A percentile compares a stretch with the other conserved stretches of the same genome.
Evolutionary conservation across 495 filamentous ascomycete genomes (phyloP).

Genomic region (Penicillium alfredii): DNA sequence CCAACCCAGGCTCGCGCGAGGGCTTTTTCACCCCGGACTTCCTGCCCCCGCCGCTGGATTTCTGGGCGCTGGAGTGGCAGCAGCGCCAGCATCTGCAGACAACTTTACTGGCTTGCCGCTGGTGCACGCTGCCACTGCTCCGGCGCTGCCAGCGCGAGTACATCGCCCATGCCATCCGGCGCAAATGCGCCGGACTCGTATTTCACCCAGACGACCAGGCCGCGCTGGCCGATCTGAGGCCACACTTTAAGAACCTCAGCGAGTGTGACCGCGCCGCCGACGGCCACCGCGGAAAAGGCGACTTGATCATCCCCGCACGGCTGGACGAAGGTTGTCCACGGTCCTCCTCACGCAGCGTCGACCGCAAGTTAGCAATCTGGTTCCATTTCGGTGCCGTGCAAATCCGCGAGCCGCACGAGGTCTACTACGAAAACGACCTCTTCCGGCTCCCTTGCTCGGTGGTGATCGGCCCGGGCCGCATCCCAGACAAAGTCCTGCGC

Average conservation of each 20-base stretch:
- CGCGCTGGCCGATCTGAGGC: slow-evolving; percentile 13
- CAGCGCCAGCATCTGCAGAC: slow-evolving; percentile 28
- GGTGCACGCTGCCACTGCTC: slow-evolving; percentile 41
- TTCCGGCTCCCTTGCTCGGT: slow-evolving; percentile 29
- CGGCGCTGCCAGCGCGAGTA: slow-evolving; percentile 38
- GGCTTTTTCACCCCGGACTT: slow-evolving; percentile 36
- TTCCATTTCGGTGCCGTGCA: slow-evolving; percentile 34
- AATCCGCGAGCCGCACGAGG: slow-evolving; percentile 19
- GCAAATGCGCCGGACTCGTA: slow-evolving; percentile 20
- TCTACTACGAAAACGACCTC: slow-evolving; percentile 24
- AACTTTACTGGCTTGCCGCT: slow-evolving; percentile 34
- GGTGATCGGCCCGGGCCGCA: slow-evolving; percentile 16
- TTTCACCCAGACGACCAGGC: slow-evolving; percentile 19
- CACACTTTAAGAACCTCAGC: slow-evolving; percentile 16
- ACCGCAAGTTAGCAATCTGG: slow-evolving; percentile 31
- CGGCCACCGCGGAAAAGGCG: slow-evolving; percentile 25
- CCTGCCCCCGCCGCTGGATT: slow-evolving; percentile 30
- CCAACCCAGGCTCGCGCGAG: slow-evolving; percentile 23
- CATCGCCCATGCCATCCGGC: slow-evolving; percentile 26
- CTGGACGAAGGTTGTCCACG: neutral
- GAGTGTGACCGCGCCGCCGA: slow-evolving; percentile 13
- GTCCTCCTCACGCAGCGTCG: slow-evolving; percentile 3
- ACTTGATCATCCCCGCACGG: slow-evolving; percentile 23
- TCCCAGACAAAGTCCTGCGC: slow-evolving; percentile 38
- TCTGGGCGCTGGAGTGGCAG: slow-evolving; percentile 20